Evolutionary conservation across 225 moss, liverwort and hornwort species (phyloP), one percentile per base, ranked within the genome.

Genomic region (Asterella californica): DNA sequence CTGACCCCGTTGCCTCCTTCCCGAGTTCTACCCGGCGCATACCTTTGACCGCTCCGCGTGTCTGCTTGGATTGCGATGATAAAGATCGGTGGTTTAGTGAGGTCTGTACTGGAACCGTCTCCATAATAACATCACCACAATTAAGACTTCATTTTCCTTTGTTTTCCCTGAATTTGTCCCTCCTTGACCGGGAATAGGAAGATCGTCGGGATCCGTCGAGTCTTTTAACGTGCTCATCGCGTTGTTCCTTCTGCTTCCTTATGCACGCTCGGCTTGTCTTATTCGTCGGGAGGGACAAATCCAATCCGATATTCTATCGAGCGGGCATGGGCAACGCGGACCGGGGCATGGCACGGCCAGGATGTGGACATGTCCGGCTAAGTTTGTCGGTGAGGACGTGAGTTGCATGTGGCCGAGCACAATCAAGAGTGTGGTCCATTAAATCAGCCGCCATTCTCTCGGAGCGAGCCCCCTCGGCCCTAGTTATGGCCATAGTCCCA

Each of bases 331-430:
- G 61, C 61, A 10, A 61, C n/a, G n/a, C 61, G 61, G 61, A 27
- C n/a, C n/a, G 10, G 61, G 61, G n/a, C 57, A 57, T 57, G 57
- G 57, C 57, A 57, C 57, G 57, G 57, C 25, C 6, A 61, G 61
- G 61, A 61, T 27, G 61, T 1, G 61, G n/a, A n/a, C 32, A 67
- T 67, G 67, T 36, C 67, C 67, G 36, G 34, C 33, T 67, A 36
- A 67, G 15, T 67, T 67, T 67, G 67, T 67, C 67, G 67, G 67
- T 67, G 67, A 17, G 67, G 36, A 34, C 67, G 34, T 67, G 33
- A 67, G 34, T 18, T 67, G 67, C 33, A 67, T 67, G 71, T 72
- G 71, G 71, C 42, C 10, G 21, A 72, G 14, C 45, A 6, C 71
- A 42, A 47, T 21, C 34, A 37, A 6, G 17, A 62, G 25, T 62